A percentile compares a stretch with the other conserved stretches of the same genome.
Evolutionary conservation across 495 filamentous ascomycete genomes (phyloP).

Genomic region (Pyronema omphalodes): DNA sequence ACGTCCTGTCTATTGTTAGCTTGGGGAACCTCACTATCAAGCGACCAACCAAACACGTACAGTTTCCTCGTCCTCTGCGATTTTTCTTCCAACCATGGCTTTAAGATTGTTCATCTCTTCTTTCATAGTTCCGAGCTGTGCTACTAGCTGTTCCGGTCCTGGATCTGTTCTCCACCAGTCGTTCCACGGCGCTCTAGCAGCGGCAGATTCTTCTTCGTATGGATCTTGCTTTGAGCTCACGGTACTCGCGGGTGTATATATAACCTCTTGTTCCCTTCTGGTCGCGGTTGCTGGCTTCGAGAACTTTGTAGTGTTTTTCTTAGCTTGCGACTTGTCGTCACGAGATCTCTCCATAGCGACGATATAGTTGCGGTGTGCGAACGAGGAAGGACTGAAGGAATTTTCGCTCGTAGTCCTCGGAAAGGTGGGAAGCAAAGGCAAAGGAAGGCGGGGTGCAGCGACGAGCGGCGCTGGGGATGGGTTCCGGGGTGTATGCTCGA

Average conservation of each 20-base stretch:
- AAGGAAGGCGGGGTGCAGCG: background rate
- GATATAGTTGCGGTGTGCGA: background rate
- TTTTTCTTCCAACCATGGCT: conserved; percentile 13
- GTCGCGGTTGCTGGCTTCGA: background rate
- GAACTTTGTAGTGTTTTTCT: background rate
- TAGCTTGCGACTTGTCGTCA: background rate
- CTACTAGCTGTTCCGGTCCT: background rate
- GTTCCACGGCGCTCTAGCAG: background rate
- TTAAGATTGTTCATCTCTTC: conserved; percentile 20
- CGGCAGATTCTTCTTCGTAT: background rate
- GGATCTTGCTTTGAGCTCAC: conserved; percentile 1
- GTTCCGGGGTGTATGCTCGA: background rate
- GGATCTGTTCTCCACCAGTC: conserved; percentile 4
- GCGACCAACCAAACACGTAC: conserved; percentile 6
- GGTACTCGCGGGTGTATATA: conserved; percentile 2
- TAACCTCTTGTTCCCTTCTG: background rate
- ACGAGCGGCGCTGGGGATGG: background rate
- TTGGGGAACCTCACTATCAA: background rate
- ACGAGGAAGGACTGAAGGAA: background rate
- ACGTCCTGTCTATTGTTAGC: conserved; percentile 11
- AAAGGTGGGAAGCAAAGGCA: background rate
- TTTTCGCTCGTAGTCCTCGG: background rate
- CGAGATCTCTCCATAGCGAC: background rate
- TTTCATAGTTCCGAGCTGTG: conserved; percentile 19
- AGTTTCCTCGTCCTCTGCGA: conserved; percentile 14